phyloP scores from a whole-genome alignment of 129 eudicot species.

The Centaurea solstitialis region DNA sequence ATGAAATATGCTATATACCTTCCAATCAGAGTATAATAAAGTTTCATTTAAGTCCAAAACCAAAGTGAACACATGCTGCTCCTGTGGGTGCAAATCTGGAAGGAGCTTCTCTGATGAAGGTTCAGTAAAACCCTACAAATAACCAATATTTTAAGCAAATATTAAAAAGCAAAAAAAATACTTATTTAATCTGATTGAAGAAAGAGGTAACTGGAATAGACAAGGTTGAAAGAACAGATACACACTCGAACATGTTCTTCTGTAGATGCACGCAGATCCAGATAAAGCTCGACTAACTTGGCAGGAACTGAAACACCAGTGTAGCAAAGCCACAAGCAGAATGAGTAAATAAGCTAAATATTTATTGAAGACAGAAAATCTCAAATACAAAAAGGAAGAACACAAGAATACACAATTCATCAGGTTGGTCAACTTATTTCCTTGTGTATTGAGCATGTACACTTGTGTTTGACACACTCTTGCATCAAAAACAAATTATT shows the following conservation, averaged over 20 bases:
- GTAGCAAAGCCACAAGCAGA: slow-evolving; percentile 7
- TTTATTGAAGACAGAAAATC: not conserved
- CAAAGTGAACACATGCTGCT: slow-evolving; percentile 78
- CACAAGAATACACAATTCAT: slow-evolving; percentile 4
- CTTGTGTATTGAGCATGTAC: not conserved
- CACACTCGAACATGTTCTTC: slow-evolving; percentile 84
- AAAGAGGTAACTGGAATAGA: not conserved
- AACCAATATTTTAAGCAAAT: slow-evolving; percentile 9
- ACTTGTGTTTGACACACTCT: not conserved
- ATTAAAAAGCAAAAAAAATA: not conserved
- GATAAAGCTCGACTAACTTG: slow-evolving; percentile 63
- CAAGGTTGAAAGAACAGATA: not conserved
- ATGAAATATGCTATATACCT: slow-evolving; percentile 40
- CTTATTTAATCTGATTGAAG: not conserved
- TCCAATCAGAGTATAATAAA: slow-evolving; percentile 85
- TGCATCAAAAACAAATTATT: not conserved
- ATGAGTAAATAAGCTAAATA: not conserved
- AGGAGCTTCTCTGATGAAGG: slow-evolving; percentile 83
- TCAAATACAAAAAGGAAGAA: not conserved
- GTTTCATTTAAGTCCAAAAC: slow-evolving; percentile 90
- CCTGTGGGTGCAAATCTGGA: slow-evolving; percentile 83
- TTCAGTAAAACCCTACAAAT: slow-evolving; percentile 75
- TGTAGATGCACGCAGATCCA: slow-evolving; percentile 69
- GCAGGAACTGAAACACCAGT: slow-evolving; percentile 61
- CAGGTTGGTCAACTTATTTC: not conserved